Percentiles rank a stretch among this genome's conserved stretches.
These are phyloP conservation scores for Macrophomina tecta DNA, from an alignment of 2,329 filamentous ascomycete genomes.

Conservation along the genomic window DNA sequence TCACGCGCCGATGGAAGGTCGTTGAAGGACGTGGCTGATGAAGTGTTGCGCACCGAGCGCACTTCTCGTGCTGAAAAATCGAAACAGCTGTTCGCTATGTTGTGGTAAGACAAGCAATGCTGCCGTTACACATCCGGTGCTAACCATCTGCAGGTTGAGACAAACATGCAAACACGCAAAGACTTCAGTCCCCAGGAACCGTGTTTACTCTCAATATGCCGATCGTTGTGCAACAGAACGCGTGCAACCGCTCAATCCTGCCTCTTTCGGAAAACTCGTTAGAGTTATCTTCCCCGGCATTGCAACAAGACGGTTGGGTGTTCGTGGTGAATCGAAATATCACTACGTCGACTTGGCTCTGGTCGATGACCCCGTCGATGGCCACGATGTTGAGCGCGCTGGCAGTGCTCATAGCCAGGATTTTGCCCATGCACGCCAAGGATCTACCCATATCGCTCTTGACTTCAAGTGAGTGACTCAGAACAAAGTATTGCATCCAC, in stretches of 20 bases:
- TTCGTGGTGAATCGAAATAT: slow-evolving; percentile 97
- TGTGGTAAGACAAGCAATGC: slow-evolving; percentile 68
- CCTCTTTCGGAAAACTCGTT: slow-evolving; percentile 96
- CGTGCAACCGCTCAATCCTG: slow-evolving; percentile 93
- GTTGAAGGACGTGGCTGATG: slow-evolving; percentile 73
- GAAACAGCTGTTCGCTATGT: slow-evolving; percentile 86
- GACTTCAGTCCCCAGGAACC: slow-evolving; percentile 86
- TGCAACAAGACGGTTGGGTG: slow-evolving; percentile 88
- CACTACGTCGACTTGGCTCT: slow-evolving; percentile 74
- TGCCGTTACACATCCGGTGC: slow-evolving; percentile 29
- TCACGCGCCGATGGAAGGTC: slow-evolving; percentile 70
- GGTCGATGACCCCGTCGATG: slow-evolving; percentile 49
- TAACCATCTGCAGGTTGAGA: slow-evolving; percentile 66
- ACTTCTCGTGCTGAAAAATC: slow-evolving; percentile 83
- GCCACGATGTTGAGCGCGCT: slow-evolving; percentile 24
- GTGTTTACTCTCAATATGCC: slow-evolving; percentile 95
- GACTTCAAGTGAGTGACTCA: slow-evolving; percentile 42
- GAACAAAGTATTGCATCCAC: not conserved
- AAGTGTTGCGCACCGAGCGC: slow-evolving; percentile 79
- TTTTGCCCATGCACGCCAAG: slow-evolving; percentile 35
- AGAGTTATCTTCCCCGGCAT: slow-evolving; percentile 95
- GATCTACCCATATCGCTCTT: slow-evolving; percentile 40
- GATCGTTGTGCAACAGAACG: slow-evolving; percentile 90
- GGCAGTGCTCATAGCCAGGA: slow-evolving; percentile 27
- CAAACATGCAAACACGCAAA: slow-evolving; percentile 75